Percentiles rank a stretch among this genome's conserved stretches.
These are phyloP conservation scores for Knufia petricola DNA, from an alignment of 2,329 filamentous ascomycete genomes.

Conservation along the genomic window DNA sequence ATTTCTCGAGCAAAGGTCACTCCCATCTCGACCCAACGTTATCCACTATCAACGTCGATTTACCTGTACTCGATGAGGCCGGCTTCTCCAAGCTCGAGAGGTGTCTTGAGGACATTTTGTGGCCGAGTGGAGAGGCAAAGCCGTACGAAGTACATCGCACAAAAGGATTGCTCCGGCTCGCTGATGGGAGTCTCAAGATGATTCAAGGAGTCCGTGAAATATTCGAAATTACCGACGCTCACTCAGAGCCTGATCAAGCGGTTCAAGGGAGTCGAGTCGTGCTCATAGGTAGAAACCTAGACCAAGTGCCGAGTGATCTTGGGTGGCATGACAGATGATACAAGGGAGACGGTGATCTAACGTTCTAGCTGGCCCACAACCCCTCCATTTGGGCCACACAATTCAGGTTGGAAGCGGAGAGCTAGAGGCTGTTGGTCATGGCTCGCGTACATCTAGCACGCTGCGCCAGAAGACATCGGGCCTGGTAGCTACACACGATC, in stretches of 20 bases:
- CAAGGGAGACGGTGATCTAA: too few relatives aligned
- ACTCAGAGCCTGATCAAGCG: constrained; percentile 21
- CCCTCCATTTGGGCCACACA: too few relatives aligned
- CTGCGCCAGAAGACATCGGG: too few relatives aligned
- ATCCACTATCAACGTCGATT: constrained; percentile 64
- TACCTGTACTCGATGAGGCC: constrained; percentile 49
- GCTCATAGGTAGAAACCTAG: constrained; percentile 38
- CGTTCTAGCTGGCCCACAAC: too few relatives aligned
- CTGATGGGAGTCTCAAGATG: constrained; percentile 59
- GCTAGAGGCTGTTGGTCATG: too few relatives aligned
- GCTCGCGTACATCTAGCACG: too few relatives aligned
- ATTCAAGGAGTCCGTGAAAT: constrained; percentile 88
- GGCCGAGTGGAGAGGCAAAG: constrained; percentile 38
- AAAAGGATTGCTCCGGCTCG: constrained; percentile 66
- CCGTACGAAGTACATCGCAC: constrained; percentile 75
- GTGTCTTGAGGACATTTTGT: constrained; percentile 76
- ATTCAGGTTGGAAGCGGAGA: too few relatives aligned
- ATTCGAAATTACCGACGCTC: constrained; percentile 61
- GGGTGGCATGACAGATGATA: constrained; percentile 4
- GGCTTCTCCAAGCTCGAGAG: constrained; percentile 60
- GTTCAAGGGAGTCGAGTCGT: constrained; percentile 33
- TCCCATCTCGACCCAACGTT: constrained; percentile 87
- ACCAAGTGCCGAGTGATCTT: constrained; percentile 15
- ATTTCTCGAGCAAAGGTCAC: constrained; percentile 66
- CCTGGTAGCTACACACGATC: too few relatives aligned